Evolutionary conservation across 1,284 basidiomycete genomes (phyloP), one percentile per base, ranked within the genome.

Genomic region (Ceratorhiza oryzae-sativae): DNA sequence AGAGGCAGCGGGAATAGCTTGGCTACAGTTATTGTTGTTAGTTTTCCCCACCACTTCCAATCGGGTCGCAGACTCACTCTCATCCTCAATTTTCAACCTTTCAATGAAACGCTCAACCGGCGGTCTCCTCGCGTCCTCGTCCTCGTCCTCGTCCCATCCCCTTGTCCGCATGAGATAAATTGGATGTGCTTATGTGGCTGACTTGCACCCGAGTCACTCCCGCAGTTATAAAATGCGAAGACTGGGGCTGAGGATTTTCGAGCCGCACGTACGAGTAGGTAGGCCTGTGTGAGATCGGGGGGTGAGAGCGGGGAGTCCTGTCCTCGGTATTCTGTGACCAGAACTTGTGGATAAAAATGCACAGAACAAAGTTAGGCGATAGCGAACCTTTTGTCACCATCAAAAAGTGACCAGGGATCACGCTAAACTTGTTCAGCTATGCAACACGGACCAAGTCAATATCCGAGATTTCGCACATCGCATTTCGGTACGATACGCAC

Each of bases 221-320:
- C 93, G 76, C 91, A 93, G 75, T 96, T 96, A 80, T 94, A 96
- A 81, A 95, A 95, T 0, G 90, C 91, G 72, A 95, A 86, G 72
- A 90, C 83, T 41, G 81, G 84, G 60, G 82, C 84, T 9, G 86
- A 86, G 2, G 83, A 82, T 77, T 87, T 86, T 45, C 84, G 85
- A 15, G 89, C 91, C 2, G 92, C 90, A 5, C 85, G 80, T 1
- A 97, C 82, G 45, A 95, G 81, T 10, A 83, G 79, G 79, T 94
- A 94, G 1, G 87, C 83, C 74, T 90, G 86, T 1, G 90, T 87
- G 3, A 97, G 84, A 78, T 97, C 92, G 15, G 85, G 79, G 0
- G 94, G 94, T 67, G 87, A 83, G 18, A 94, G 84, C 1, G 94
- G 93, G 1, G 91, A 87, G 1, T 88, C 83, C 80, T 97, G 94